Evolutionary conservation across 805 yeast genomes (phyloP).

Genomic region (Myxozyma lipomycoides): DNA sequence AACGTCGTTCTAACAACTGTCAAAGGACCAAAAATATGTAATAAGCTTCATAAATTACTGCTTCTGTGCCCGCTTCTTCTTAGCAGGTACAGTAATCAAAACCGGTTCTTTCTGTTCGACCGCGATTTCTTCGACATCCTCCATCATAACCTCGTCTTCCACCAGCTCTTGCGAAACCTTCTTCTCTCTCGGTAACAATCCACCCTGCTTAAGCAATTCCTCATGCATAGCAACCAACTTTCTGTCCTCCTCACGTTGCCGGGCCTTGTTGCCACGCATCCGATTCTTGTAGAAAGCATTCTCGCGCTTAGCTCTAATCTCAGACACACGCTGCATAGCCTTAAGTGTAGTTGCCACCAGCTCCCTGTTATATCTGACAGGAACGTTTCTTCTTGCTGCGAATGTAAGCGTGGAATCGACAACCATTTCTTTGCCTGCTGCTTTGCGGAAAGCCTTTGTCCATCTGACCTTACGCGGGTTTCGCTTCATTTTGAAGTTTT

Average conservation of each 20-base stretch:
- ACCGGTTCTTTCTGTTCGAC: slow-evolving; percentile 40
- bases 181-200: slow-evolving; percentile 50
- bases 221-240: slow-evolving; percentile 86
- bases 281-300: slow-evolving; percentile 98
- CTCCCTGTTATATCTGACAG: slow-evolving; percentile 96
- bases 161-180: slow-evolving; percentile 47
- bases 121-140: slow-evolving; percentile 46
- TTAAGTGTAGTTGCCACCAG: slow-evolving; percentile 87
- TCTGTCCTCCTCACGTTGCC: slow-evolving; percentile 77
- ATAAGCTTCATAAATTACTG: not conserved
- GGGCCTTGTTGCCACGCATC: slow-evolving; percentile 95
- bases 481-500: slow-evolving; percentile 94
- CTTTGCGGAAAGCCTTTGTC: slow-evolving; percentile 98
- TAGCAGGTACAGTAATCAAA: slow-evolving; percentile 20
- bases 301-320: slow-evolving; percentile 93
- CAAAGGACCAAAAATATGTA: not conserved
- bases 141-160: slow-evolving; percentile 46
- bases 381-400: slow-evolving; percentile 96
- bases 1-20: no score
- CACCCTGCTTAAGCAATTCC: slow-evolving; percentile 88
- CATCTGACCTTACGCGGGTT: slow-evolving; percentile 89
- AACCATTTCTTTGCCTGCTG: slow-evolving; percentile 97
- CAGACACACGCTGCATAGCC: slow-evolving; percentile 95
- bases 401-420: slow-evolving; percentile 95
- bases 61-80: slow-evolving; percentile 1